Percentiles rank a stretch among this genome's conserved stretches.
Evolutionary conservation across 495 filamentous ascomycete species (phyloP).

Genomic region (Penicillium atrosanguineum): DNA sequence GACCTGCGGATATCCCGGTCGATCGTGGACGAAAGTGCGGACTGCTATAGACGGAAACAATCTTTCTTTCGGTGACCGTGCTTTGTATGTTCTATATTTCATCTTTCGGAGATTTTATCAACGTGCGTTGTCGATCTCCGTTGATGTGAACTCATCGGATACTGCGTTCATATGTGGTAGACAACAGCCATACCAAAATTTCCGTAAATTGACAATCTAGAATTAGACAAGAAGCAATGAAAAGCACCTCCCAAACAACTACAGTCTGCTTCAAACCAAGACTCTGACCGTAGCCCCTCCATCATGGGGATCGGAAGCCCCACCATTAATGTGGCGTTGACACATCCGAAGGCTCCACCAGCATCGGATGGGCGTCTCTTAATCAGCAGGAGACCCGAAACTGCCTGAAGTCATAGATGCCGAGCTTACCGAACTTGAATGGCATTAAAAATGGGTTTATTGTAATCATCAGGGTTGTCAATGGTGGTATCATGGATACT

Average conservation of each 20-base stretch:
- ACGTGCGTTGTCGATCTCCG: background rate
- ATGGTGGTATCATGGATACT: background rate
- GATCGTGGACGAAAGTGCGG: background rate
- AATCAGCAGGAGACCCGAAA: conserved; percentile 1
- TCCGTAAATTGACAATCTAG: no score
- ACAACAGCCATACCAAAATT: background rate
- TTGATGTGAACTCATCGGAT: background rate
- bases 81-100: background rate
- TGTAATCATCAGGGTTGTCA: conserved; percentile 10
- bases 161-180: background rate
- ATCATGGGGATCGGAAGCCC: conserved; percentile 11
- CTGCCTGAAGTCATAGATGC: background rate
- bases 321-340: conserved; percentile 1
- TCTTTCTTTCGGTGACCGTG: background rate
- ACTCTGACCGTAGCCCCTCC: background rate
- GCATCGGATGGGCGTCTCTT: conserved; percentile 11
- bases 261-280: background rate
- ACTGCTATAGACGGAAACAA: background rate
- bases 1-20: conserved; percentile 13
- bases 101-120: background rate
- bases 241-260: background rate
- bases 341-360: conserved; percentile 21
- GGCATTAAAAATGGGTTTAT: background rate
- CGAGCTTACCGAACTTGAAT: conserved; percentile 3
- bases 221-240: no score